phyloP scores from a whole-genome alignment of 345 rosid genomes.

The Tarenaya hassleriana region DNA sequence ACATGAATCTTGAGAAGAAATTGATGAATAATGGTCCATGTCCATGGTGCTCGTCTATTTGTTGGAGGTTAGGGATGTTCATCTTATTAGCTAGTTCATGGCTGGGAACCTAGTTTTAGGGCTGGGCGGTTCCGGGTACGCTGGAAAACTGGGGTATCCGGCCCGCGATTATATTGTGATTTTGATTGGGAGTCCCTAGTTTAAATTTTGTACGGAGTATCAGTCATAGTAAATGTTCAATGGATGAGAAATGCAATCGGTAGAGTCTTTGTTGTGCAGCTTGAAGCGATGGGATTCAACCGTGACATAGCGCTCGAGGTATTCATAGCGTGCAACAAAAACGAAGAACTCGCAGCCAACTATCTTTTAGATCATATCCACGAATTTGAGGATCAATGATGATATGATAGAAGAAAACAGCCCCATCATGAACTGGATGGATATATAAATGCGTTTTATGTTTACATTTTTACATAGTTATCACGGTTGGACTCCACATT shows the following conservation, averaged over 20 bases:
- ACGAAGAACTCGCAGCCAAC: constrained; percentile 92
- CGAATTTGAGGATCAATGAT: constrained; percentile 69
- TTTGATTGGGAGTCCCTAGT: no score
- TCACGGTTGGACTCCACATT: no score
- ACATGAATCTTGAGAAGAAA: background rate
- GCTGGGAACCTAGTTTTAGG: background rate
- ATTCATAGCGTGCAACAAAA: constrained; percentile 91
- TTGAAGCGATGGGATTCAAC: constrained; percentile 90
- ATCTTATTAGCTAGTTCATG: background rate
- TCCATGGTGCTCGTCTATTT: background rate
- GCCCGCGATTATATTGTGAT: no score
- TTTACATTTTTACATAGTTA: no score
- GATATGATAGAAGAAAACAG: constrained; percentile 24
- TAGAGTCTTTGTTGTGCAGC: constrained; percentile 38
- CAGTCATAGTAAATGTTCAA: no score
- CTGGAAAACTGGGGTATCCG: no score
- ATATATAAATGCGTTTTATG: no score
- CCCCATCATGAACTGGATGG: background rate
- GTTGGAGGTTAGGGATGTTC: background rate
- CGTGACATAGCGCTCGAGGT: constrained; percentile 71
- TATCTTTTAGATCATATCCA: constrained; percentile 89
- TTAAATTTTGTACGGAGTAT: no score
- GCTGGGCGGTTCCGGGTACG: no score
- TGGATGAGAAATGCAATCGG: background rate
- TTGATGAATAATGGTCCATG: no score